phyloP scores from a whole-genome alignment of 768 basidiomycete species.

The Cystofilobasidium capitatum region DNA sequence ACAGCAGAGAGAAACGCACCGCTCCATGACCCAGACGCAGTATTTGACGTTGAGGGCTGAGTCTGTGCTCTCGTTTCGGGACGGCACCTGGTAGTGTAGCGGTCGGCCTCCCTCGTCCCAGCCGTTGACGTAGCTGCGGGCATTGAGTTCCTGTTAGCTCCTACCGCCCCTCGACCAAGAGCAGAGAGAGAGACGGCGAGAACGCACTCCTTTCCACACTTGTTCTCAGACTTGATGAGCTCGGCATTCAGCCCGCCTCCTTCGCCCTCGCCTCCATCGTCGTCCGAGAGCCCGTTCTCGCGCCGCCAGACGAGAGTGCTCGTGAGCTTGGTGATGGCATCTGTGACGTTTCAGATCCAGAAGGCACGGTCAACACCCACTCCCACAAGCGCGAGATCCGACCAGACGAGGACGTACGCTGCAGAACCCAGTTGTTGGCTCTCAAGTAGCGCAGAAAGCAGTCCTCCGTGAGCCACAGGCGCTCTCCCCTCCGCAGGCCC shows the following conservation, averaged over 20 bases:
- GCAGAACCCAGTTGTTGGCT: conserved; percentile 19
- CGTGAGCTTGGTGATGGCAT: conserved; percentile 17
- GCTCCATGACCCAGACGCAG: conserved; percentile 25
- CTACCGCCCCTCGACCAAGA: background rate
- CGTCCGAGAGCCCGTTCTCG: conserved; percentile 20
- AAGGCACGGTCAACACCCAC: background rate
- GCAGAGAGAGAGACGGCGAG: background rate
- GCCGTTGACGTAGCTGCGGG: conserved; percentile 16
- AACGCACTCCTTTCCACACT: conserved; percentile 24
- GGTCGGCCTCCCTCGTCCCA: conserved; percentile 25
- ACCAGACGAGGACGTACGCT: background rate
- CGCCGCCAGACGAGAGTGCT: conserved; percentile 23
- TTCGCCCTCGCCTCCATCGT: conserved; percentile 13
- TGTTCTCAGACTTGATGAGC: conserved; percentile 11
- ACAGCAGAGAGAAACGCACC: background rate
- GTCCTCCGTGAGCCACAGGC: conserved; percentile 26
- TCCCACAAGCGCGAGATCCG: background rate
- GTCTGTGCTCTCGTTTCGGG: conserved; percentile 18
- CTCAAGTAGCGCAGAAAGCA: conserved; percentile 24
- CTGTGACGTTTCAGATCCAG: background rate
- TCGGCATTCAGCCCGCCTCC: conserved; percentile 7
- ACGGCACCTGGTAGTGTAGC: conserved; percentile 25
- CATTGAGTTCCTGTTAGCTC: background rate
- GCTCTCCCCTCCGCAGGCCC: background rate
- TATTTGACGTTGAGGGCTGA: conserved; percentile 13